Evolutionary conservation across 2,329 filamentous ascomycete genomes (phyloP).

Genomic region (Ophiostoma sp.): DNA sequence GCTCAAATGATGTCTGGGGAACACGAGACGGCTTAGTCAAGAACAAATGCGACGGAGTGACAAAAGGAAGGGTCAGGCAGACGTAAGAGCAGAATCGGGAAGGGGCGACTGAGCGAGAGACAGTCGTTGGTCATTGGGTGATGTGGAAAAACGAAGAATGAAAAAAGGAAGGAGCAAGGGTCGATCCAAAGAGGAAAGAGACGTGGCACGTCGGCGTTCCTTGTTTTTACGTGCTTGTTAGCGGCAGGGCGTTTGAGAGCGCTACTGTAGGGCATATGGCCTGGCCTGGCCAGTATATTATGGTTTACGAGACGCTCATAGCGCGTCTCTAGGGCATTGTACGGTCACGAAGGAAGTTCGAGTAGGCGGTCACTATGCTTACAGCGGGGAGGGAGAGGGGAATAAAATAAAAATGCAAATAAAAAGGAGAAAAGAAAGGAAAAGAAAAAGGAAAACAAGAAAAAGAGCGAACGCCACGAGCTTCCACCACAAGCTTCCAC

Average conservation of each 20-base stretch:
- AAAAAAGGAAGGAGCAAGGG: neutral
- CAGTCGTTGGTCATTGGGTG: neutral
- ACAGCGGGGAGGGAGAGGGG: too few species aligned
- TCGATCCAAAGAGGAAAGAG: neutral
- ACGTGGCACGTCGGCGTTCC: neutral
- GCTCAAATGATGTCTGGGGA: neutral
- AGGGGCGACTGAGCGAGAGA: slow-evolving; percentile 2
- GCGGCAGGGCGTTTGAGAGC: neutral
- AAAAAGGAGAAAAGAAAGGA: too few species aligned
- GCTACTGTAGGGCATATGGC: neutral
- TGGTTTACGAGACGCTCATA: neutral
- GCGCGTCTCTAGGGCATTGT: too few species aligned
- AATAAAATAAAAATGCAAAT: too few species aligned
- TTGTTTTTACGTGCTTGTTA: neutral
- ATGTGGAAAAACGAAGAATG: slow-evolving; percentile 2
- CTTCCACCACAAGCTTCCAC: too few species aligned
- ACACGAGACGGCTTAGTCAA: slow-evolving; percentile 12
- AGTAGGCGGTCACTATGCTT: too few species aligned
- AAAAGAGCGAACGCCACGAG: too few species aligned
- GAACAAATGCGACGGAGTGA: neutral
- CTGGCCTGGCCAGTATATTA: too few species aligned
- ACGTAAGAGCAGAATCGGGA: neutral
- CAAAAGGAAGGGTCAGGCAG: slow-evolving; percentile 2
- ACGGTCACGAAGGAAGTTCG: too few species aligned
- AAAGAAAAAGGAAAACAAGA: too few species aligned